Conservation (phyloP, 306 rosid species). For the Carpinus fangiana region DNA sequence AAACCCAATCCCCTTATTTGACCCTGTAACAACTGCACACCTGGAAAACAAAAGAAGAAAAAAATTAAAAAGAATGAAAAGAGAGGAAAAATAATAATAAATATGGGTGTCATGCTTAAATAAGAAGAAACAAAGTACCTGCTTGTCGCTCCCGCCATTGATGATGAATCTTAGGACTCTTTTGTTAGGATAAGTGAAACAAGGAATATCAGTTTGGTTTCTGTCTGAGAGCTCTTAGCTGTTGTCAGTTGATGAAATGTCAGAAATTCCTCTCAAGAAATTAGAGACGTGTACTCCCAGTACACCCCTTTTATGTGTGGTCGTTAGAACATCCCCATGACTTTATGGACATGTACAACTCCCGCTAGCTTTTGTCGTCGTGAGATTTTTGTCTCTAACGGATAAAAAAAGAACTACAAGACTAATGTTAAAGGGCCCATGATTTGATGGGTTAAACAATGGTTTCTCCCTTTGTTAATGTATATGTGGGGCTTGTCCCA, state of each 20-base stretch:
- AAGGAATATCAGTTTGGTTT: neutral
- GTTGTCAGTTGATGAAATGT: too few species aligned
- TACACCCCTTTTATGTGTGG: too few species aligned
- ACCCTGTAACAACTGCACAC: conserved; percentile 6
- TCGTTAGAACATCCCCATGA: neutral
- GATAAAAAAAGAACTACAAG: too few species aligned
- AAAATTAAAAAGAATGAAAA: neutral
- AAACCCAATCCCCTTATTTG: neutral
- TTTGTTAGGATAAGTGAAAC: neutral
- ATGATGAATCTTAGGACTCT: neutral
- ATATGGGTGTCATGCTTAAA: neutral
- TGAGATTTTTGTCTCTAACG: too few species aligned
- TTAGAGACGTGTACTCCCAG: too few species aligned
- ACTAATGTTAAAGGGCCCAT: too few species aligned
- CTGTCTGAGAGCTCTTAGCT: neutral
- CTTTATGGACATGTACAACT: too few species aligned
- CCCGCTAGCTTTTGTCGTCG: too few species aligned
- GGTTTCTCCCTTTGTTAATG: too few species aligned
- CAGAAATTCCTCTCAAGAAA: too few species aligned
- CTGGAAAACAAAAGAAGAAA: neutral
- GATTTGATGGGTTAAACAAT: too few species aligned
- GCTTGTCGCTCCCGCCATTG: conserved; percentile 25
- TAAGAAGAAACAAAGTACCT: conserved; percentile 14
- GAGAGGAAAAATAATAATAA: neutral
- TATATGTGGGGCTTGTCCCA: too few species aligned